These are phyloP conservation scores for Tulasnella sp. DNA, from an alignment of 768 basidiomycete species.

Conservation along the genomic window DNA sequence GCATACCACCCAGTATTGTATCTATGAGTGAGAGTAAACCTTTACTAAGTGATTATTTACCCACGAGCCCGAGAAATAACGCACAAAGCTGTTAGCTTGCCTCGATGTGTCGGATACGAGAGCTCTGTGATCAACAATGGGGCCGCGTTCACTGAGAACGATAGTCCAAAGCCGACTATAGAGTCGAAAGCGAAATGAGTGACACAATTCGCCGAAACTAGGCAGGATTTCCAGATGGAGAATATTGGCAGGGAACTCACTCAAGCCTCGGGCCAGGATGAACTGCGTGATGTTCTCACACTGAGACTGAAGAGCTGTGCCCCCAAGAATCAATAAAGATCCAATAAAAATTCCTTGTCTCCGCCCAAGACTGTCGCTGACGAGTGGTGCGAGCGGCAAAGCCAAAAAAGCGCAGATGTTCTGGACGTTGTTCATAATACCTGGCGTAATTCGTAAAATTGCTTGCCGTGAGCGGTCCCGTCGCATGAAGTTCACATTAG, in stretches of 20 bases:
- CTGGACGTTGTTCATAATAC: slow-evolving; percentile 9
- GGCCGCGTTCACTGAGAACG: slow-evolving; percentile 46
- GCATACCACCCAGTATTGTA: slow-evolving; percentile 71
- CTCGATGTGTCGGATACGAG: slow-evolving; percentile 52
- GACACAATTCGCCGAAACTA: neutral
- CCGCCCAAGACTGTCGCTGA: slow-evolving; percentile 54
- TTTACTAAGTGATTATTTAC: too few relatives aligned
- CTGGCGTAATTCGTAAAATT: neutral
- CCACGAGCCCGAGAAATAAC: neutral
- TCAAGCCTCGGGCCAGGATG: slow-evolving; percentile 44
- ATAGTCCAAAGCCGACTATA: slow-evolving; percentile 49
- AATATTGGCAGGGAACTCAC: slow-evolving; percentile 17
- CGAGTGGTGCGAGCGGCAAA: slow-evolving; percentile 50
- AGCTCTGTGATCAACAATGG: slow-evolving; percentile 25
- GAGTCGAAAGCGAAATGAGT: neutral
- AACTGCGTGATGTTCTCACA: slow-evolving; percentile 41
- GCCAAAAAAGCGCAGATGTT: slow-evolving; percentile 31
- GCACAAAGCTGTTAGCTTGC: slow-evolving; percentile 6
- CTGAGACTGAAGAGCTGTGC: slow-evolving; percentile 47
- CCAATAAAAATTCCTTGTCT: slow-evolving; percentile 50
- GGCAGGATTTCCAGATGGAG: neutral
- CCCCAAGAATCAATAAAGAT: slow-evolving; percentile 51
- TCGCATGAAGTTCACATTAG: too few relatives aligned
- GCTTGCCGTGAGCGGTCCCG: too few relatives aligned
- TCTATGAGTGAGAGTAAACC: neutral